Evolutionary conservation across 352 stramenopile genomes (phyloP).

Genomic region (Bremia lactucae): DNA sequence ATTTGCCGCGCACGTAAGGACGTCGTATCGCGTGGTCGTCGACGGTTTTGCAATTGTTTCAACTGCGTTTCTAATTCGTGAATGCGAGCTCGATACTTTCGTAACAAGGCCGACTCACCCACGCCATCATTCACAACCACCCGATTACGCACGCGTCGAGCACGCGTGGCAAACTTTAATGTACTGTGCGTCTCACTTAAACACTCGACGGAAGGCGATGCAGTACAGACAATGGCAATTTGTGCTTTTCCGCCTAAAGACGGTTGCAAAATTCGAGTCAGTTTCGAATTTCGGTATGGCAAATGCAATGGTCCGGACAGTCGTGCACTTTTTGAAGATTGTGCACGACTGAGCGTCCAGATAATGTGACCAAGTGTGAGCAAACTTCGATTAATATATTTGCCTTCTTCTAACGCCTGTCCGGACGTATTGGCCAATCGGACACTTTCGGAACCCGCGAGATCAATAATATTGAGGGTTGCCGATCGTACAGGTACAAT

Average conservation of each 20-base stretch:
- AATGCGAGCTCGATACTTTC: conserved; percentile 59
- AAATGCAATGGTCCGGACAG: conserved; percentile 53
- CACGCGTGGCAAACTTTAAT: conserved; percentile 92
- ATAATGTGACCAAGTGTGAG: conserved; percentile 91
- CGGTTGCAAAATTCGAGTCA: conserved; percentile 96
- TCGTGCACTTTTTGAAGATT: conserved; percentile 6
- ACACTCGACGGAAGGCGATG: conserved; percentile 89
- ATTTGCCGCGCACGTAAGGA: conserved; percentile 46
- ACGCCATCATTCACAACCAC: conserved; percentile 84
- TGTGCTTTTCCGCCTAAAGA: conserved; percentile 91
- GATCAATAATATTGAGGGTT: conserved; percentile 86
- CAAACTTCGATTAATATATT: conserved; percentile 86
- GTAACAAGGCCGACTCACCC: conserved; percentile 53
- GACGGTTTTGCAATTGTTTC: conserved; percentile 38
- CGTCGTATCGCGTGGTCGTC: conserved; percentile 19
- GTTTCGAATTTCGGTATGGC: conserved; percentile 96
- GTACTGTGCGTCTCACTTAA: conserved; percentile 91
- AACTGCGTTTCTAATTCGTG: conserved; percentile 57
- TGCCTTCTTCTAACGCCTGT: conserved; percentile 73
- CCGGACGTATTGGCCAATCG: conserved; percentile 69
- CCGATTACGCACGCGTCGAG: conserved; percentile 88
- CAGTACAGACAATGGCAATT: conserved; percentile 95
- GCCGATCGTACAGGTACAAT: conserved; percentile 43
- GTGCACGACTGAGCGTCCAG: conserved; percentile 82
- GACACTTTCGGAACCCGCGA: conserved; percentile 83